Percentiles rank a stretch among this genome's conserved stretches.
These are phyloP conservation scores for Wickerhamiella shivajii DNA, from an alignment of 805 yeast genomes.

Conservation along the genomic window DNA sequence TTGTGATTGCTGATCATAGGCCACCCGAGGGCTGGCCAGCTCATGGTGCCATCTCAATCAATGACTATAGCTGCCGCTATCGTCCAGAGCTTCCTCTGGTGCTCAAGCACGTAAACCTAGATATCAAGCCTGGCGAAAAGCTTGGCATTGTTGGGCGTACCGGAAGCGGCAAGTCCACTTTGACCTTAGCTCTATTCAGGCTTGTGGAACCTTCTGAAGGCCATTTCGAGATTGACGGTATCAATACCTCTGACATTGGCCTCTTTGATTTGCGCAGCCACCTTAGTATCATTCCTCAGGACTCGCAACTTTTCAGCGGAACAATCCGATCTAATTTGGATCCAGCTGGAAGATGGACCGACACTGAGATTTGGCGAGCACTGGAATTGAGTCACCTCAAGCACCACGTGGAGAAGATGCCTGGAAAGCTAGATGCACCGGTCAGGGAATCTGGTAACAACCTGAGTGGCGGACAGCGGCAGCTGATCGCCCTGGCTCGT, in stretches of 20 bases:
- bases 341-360: conserved; percentile 54
- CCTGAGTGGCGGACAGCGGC: conserved; percentile 78
- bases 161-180: conserved; percentile 88
- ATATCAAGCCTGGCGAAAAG: conserved; percentile 62
- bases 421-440: conserved; percentile 39
- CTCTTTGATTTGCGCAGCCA: conserved; percentile 61
- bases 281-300: conserved; percentile 83
- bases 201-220: conserved; percentile 67
- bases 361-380: conserved; percentile 73
- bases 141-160: conserved; percentile 95
- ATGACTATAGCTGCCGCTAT: conserved; percentile 68
- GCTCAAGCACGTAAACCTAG: conserved; percentile 48
- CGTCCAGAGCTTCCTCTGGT: conserved; percentile 71
- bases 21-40: conserved; percentile 53
- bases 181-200: conserved; percentile 72
- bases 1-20: conserved; percentile 43
- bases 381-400: conserved; percentile 67
- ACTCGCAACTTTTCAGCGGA: conserved; percentile 84
- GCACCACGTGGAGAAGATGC: conserved; percentile 42
- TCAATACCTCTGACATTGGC: conserved; percentile 55
- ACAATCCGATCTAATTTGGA: conserved; percentile 74
- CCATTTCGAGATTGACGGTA: conserved; percentile 54
- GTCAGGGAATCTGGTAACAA: conserved; percentile 73
- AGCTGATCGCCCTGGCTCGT: conserved; percentile 68
- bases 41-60: conserved; percentile 50